Conservation (phyloP, 2,329 filamentous ascomycete species). For the Scleromitrula shiraiana region DNA sequence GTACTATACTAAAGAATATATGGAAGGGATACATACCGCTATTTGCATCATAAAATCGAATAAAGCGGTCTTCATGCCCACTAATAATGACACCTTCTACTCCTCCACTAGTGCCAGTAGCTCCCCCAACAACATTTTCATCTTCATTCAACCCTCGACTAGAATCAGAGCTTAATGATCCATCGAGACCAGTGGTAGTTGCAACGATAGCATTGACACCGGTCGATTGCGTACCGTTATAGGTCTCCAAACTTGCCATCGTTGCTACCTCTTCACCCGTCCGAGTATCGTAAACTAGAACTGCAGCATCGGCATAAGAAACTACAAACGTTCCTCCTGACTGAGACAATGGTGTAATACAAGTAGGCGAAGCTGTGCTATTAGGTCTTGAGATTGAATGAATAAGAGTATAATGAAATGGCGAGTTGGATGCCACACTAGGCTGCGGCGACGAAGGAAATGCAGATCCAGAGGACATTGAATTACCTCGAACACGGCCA, state of each 20-base stretch:
- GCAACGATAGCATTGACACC: slow-evolving; percentile 88
- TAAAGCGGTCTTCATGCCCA: slow-evolving; percentile 92
- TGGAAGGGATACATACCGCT: slow-evolving; percentile 62
- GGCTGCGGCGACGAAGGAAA: slow-evolving; percentile 88
- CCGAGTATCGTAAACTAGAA: slow-evolving; percentile 85
- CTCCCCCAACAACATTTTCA: slow-evolving; percentile 71
- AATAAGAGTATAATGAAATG: slow-evolving; percentile 81
- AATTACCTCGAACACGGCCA: slow-evolving; percentile 79
- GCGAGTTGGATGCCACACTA: slow-evolving; percentile 73
- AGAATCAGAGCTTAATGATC: slow-evolving; percentile 49
- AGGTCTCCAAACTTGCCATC: slow-evolving; percentile 93
- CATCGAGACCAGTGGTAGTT: slow-evolving; percentile 73
- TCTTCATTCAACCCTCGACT: slow-evolving; percentile 56
- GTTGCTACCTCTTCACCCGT: slow-evolving; percentile 79
- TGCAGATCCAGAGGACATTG: slow-evolving; percentile 87
- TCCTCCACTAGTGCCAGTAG: slow-evolving; percentile 69
- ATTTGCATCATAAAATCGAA: slow-evolving; percentile 97
- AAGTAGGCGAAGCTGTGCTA: slow-evolving; percentile 70
- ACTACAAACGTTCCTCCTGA: slow-evolving; percentile 87
- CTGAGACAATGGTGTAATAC: slow-evolving; percentile 79
- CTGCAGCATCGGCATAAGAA: slow-evolving; percentile 81
- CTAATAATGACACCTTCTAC: slow-evolving; percentile 93
- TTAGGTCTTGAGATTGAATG: slow-evolving; percentile 73
- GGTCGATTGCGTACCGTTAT: slow-evolving; percentile 75
- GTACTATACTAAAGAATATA: background rate